phyloP scores from a whole-genome alignment of 345 rosid genomes.

The Pseudoturritis turrita region DNA sequence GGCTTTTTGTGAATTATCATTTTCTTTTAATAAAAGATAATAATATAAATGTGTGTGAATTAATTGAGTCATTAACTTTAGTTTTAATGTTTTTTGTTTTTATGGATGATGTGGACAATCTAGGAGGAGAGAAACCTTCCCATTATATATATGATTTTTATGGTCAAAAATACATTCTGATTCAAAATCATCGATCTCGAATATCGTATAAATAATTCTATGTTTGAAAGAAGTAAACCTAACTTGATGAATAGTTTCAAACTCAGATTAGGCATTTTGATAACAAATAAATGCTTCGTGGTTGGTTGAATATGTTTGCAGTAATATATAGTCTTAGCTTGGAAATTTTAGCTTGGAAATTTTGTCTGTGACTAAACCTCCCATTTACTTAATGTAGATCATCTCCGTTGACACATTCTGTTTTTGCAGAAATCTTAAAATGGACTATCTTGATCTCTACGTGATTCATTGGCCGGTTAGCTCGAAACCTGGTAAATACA shows the following conservation, averaged over 20 bases:
- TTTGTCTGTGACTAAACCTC: neutral
- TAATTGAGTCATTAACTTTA: no score
- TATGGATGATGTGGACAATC: no score
- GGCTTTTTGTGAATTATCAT: no score
- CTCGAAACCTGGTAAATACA: constrained; percentile 50
- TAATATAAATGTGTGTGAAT: no score
- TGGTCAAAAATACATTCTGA: neutral
- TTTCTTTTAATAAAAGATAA: no score
- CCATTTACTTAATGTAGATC: neutral
- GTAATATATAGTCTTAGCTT: neutral
- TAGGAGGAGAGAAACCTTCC: no score
- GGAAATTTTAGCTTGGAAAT: neutral
- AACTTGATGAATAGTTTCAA: neutral
- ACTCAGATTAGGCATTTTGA: neutral
- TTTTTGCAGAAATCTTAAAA: constrained; percentile 50
- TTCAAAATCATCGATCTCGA: neutral
- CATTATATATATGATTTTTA: no score
- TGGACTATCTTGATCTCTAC: constrained; percentile 70
- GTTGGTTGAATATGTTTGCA: neutral
- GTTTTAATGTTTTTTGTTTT: no score
- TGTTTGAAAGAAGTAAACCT: no score
- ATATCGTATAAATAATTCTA: neutral
- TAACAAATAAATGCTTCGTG: neutral
- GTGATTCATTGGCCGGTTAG: constrained; percentile 90
- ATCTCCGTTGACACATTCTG: neutral